Evolutionary conservation across 2,329 filamentous ascomycete species (phyloP).

Genomic region (Beauveria sp.): DNA sequence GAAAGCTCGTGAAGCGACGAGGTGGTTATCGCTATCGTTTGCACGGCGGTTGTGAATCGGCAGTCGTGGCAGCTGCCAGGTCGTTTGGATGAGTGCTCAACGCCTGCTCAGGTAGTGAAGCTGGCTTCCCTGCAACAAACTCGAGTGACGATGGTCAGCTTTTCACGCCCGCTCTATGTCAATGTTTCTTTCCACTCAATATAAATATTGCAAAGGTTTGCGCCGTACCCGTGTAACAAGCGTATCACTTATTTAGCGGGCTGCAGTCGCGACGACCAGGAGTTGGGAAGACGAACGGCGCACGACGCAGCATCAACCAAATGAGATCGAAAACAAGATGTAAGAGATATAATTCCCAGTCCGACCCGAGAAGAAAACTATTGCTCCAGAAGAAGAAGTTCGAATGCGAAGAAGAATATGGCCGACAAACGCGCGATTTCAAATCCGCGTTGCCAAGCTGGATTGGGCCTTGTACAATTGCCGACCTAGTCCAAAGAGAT

Average conservation of each 20-base stretch:
- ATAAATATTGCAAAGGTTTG: not conserved
- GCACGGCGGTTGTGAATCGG: constrained; percentile 6
- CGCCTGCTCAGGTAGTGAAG: not conserved
- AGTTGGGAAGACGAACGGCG: not conserved
- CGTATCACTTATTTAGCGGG: not conserved
- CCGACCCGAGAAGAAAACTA: not conserved
- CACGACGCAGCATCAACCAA: not conserved
- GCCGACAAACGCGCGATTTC: not conserved
- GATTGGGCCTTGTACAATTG: not conserved
- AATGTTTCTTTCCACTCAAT: not conserved
- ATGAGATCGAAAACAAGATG: not conserved
- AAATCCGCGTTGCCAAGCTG: not conserved
- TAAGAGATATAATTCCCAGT: not conserved
- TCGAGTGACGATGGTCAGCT: not conserved
- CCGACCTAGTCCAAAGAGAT: not conserved
- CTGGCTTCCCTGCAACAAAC: not conserved
- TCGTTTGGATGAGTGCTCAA: not conserved
- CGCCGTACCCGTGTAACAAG: constrained; percentile 2
- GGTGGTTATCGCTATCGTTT: constrained; percentile 1
- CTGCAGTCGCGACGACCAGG: not conserved
- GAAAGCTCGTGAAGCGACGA: not conserved
- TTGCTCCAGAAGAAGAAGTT: not conserved
- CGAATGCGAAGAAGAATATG: not conserved
- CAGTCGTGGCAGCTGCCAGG: constrained; percentile 8
- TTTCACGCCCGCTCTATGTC: not conserved